A percentile compares a stretch with the other conserved stretches of the same genome.
These are phyloP conservation scores for Yarrowia yakushimensis DNA, from an alignment of 805 yeast species.

Conservation along the genomic window DNA sequence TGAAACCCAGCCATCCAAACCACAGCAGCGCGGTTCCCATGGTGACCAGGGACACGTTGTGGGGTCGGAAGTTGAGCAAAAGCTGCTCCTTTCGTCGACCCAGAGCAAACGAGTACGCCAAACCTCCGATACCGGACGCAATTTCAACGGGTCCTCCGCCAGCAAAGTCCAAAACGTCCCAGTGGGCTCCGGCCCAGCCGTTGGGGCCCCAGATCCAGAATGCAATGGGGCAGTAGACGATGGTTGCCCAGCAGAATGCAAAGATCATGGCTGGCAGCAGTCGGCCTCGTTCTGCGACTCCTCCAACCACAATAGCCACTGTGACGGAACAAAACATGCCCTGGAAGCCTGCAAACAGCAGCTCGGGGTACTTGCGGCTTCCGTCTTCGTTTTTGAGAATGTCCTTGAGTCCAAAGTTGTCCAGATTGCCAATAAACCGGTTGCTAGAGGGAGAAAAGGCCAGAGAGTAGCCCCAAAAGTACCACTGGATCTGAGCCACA, in stretches of 20 bases:
- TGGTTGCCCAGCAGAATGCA: slow-evolving; percentile 80
- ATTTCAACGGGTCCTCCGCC: slow-evolving; percentile 99
- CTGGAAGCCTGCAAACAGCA: slow-evolving; percentile 82
- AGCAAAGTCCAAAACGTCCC: slow-evolving; percentile 94
- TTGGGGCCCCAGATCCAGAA: slow-evolving; percentile 92
- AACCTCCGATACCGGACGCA: slow-evolving; percentile 84
- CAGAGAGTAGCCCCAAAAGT: slow-evolving; percentile 95
- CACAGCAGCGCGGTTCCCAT: slow-evolving; percentile 83
- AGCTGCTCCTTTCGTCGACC: slow-evolving; percentile 74
- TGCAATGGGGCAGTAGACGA: slow-evolving; percentile 92
- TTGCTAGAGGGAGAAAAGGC: slow-evolving; percentile 84
- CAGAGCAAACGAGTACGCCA: slow-evolving; percentile 49
- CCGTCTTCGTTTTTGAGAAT: slow-evolving; percentile 50
- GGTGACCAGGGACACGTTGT: slow-evolving; percentile 86
- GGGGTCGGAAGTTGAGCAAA: slow-evolving; percentile 88
- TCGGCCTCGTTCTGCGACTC: slow-evolving; percentile 89
- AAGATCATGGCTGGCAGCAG: slow-evolving; percentile 80
- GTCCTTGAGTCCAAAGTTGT: slow-evolving; percentile 75
- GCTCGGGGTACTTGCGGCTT: slow-evolving; percentile 62
- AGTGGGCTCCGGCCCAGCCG: slow-evolving; percentile 84
- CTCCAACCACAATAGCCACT: slow-evolving; percentile 85
- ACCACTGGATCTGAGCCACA: slow-evolving; percentile 85
- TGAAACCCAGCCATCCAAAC: slow-evolving; percentile 96
- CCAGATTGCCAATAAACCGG: slow-evolving; percentile 82
- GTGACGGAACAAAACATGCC: slow-evolving; percentile 93